Evolutionary conservation across 2,329 filamentous ascomycete genomes (phyloP), one percentile per base, ranked within the genome.

Genomic region (Aspergillus unguis): DNA sequence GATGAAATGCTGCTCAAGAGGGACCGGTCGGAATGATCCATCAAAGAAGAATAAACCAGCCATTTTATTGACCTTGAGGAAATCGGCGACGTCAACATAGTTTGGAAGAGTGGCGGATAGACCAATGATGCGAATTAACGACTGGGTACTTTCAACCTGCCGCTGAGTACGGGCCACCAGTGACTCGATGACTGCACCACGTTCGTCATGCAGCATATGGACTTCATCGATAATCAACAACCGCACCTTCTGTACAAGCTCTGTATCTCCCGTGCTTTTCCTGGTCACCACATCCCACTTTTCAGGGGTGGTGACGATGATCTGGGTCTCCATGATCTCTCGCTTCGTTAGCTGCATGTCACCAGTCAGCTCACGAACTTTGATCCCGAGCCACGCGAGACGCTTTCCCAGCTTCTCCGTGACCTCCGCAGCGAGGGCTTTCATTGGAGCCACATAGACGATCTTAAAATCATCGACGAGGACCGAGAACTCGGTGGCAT

Each of bases 271-370:
- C 1, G 92, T 97, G 52, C 92, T 95, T 73, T 97, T 99, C 56
- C 94, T 83, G 3, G 94, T 99, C 4, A 99, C 90, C 1, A 99
- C 94, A 69, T 99, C 94, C 95, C 95, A 99, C 73, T 99, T 99
- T 74, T 99, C 94, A 33, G 94, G 94, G 0, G 94, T 99, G 0
- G 95, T 99, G 45, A 99, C 94, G 55, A 99, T 96, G 61, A 99
- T 94, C 68, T 99, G 94, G 0, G 94, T 99, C 58, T 92, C 86
- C 11, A 96, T 82, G 56, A 99, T 96, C 71, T 99, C 95, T 2
- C 90, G 82, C 71, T 99, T 99, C 44, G 92, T 96, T 52, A 99
- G 81, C 67, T 99, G 94, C 94, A 99, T 99, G 69, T 99, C 94
- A 65, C 94, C 94, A 44, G 94, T 99, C 69, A 95, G 85, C 72